Base-by-base conservation (phyloP, 202 grass and related monocot species). In the Brachypodium distachyon region DNA sequence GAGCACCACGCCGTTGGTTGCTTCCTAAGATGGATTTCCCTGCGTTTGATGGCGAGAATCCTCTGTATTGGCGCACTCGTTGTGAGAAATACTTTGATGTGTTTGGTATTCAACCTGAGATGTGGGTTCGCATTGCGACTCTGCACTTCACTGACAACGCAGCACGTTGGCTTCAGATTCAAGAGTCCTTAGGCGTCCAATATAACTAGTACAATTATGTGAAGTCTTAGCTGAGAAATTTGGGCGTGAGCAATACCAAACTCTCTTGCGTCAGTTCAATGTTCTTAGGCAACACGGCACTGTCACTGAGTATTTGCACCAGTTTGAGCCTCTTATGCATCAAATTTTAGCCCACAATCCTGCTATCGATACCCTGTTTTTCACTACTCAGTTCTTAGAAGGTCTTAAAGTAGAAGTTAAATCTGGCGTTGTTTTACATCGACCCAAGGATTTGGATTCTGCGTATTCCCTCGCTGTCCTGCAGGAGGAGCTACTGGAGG, bases 201-300 rank as follows among this genome's bases (percentile, higher is more conserved):
- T n/a, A n/a, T n/a, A n/a, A n/a, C n/a, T n/a, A n/a, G 3, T 7
- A 3, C n/a, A 17, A 2, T 2, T 9, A 6, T 1, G 0, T 0
- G 1, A 19, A 8, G 48, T 3, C 18, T 3, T 51, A n/a, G 48
- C n/a, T 51, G 0, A 19, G 48, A 1, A 7, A n/a, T 1, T 2
- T 50, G 48, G 48, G 6, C 7, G 48, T 0, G 48, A 50, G 17
- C n/a, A 50, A 0, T 22, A 50, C 1, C n/a, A 21, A 8, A 7
- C 6, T 7, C 18, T n/a, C 0, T 18, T 49, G 5, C 6, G 46
- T 7, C 46, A 49, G 5, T 49, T 49, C 19, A 18, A 18, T 6
- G 5, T 6, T 7, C 17, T 49, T 1, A n/a, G 16, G 0, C 17
- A 49, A 7, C 16, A 18, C 0, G 46, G 46, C 1, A 2, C 17